Evolutionary conservation across 2,329 filamentous ascomycete genomes (phyloP).

Genomic region (Aspergillus proliferans): DNA sequence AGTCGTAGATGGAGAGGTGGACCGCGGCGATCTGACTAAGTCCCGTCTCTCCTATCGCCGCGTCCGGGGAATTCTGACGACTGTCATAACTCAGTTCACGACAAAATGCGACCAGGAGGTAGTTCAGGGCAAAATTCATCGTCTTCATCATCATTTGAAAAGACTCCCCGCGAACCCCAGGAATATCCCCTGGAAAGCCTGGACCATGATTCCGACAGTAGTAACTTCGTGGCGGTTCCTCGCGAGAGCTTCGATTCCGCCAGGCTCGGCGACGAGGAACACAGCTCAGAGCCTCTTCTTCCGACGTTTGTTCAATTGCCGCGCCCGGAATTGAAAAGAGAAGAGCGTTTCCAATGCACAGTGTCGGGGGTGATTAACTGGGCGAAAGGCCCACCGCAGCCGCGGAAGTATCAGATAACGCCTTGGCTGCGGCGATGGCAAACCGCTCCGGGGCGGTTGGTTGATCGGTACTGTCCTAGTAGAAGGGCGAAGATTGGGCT

Average conservation of each 20-base stretch:
- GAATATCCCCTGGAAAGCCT: constrained; percentile 4
- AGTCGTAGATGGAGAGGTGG: background rate
- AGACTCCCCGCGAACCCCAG: constrained; percentile 1
- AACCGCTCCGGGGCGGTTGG: constrained; percentile 25
- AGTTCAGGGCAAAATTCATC: background rate
- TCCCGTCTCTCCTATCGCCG: background rate
- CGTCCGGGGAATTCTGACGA: background rate
- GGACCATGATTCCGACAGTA: constrained; percentile 2
- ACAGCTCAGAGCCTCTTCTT: constrained; percentile 16
- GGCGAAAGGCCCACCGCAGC: constrained; percentile 26
- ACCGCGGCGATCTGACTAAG: constrained; percentile 1
- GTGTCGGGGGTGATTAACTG: constrained; percentile 19
- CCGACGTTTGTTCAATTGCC: constrained; percentile 10
- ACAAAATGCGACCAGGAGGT: background rate
- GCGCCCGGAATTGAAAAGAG: background rate
- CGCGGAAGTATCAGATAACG: constrained; percentile 28
- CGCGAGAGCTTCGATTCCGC: constrained; percentile 16
- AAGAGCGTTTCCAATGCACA: constrained; percentile 17
- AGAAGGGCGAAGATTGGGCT: constrained; percentile 18
- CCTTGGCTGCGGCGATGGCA: constrained; percentile 29
- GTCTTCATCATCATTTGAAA: constrained; percentile 1
- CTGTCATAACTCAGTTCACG: background rate
- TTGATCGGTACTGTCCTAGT: constrained; percentile 24
- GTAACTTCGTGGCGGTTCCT: constrained; percentile 6
- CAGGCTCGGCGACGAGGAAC: constrained; percentile 4